These are phyloP conservation scores for Starmera quercuum DNA, from an alignment of 805 yeast genomes.

Conservation along the genomic window DNA sequence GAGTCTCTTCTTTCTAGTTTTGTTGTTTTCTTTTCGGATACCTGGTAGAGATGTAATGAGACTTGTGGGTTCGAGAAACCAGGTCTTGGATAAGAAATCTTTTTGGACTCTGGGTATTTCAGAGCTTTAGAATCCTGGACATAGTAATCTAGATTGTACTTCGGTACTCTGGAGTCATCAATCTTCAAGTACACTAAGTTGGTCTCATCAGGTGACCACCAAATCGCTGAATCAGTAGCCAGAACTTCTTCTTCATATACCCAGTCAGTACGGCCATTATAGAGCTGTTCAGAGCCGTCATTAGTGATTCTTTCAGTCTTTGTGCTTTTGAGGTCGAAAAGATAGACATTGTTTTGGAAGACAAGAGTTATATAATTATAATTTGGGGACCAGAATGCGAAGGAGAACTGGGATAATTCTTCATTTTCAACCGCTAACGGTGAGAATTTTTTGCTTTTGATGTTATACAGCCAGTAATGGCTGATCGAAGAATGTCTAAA, in stretches of 20 bases:
- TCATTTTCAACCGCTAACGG: slow-evolving; percentile 22
- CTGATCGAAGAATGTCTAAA: slow-evolving; percentile 47
- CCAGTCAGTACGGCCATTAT: slow-evolving; percentile 91
- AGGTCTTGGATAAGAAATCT: slow-evolving; percentile 75
- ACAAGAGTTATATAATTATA: slow-evolving; percentile 61
- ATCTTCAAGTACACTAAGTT: slow-evolving; percentile 54
- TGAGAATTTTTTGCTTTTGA: slow-evolving; percentile 14
- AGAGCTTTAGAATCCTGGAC: slow-evolving; percentile 42
- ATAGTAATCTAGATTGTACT: slow-evolving; percentile 65
- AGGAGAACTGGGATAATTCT: slow-evolving; percentile 24
- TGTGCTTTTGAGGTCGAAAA: slow-evolving; percentile 30
- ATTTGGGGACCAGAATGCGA: slow-evolving; percentile 69
- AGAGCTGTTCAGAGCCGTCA: slow-evolving; percentile 61
- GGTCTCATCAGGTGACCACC: slow-evolving; percentile 84
- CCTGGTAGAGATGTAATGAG: slow-evolving; percentile 38
- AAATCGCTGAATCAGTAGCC: slow-evolving; percentile 57
- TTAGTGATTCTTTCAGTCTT: slow-evolving; percentile 38
- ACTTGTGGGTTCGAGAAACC: slow-evolving; percentile 72
- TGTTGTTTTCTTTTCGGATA: slow-evolving; percentile 21
- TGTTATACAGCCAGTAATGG: slow-evolving; percentile 33
- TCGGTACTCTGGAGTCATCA: slow-evolving; percentile 67
- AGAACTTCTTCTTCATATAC: slow-evolving; percentile 89
- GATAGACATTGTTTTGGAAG: slow-evolving; percentile 54
- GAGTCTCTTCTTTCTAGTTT: slow-evolving; percentile 20
- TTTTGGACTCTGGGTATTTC: slow-evolving; percentile 50